A percentile compares a stretch with the other conserved stretches of the same genome.
Conservation (phyloP, 768 basidiomycete species). For the Kwoniella heveanensis region DNA sequence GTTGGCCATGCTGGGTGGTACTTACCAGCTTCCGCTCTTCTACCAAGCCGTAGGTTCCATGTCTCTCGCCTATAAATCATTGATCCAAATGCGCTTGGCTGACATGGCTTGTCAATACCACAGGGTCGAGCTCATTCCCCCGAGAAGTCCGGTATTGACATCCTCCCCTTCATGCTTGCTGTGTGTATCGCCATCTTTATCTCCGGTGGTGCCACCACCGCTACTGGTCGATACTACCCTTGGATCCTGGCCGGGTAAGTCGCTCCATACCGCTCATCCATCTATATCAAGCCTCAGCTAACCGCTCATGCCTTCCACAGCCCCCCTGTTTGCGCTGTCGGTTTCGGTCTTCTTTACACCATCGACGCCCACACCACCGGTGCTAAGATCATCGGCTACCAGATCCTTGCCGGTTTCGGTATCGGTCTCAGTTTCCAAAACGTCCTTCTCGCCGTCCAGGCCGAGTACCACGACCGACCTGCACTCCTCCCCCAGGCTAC, state of each 20-base stretch:
- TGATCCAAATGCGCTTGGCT: no score
- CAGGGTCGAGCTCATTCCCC: slow-evolving; percentile 55
- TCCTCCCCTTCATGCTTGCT: slow-evolving; percentile 57
- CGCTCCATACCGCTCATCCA: neutral
- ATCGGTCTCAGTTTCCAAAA: slow-evolving; percentile 55
- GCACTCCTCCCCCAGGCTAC: slow-evolving; percentile 48
- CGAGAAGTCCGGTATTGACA: slow-evolving; percentile 58
- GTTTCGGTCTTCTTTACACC: slow-evolving; percentile 58
- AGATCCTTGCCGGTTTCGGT: slow-evolving; percentile 57
- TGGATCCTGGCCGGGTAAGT: slow-evolving; percentile 48
- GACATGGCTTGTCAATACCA: neutral
- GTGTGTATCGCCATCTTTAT: slow-evolving; percentile 53
- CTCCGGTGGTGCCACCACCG: slow-evolving; percentile 49
- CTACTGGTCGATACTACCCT: slow-evolving; percentile 54
- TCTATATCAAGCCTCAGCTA: neutral
- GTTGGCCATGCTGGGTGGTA: slow-evolving; percentile 45
- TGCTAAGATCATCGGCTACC: slow-evolving; percentile 56
- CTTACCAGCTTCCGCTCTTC: slow-evolving; percentile 55
- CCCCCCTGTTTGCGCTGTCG: slow-evolving; percentile 55
- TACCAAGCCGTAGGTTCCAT: slow-evolving; percentile 37
- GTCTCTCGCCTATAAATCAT: no score
- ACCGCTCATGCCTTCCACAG: neutral
- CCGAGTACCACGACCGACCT: slow-evolving; percentile 34
- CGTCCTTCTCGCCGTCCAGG: slow-evolving; percentile 46
- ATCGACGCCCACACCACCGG: slow-evolving; percentile 46